phyloP scores from a whole-genome alignment of 495 filamentous ascomycete genomes.

The Immersiella caudata region DNA sequence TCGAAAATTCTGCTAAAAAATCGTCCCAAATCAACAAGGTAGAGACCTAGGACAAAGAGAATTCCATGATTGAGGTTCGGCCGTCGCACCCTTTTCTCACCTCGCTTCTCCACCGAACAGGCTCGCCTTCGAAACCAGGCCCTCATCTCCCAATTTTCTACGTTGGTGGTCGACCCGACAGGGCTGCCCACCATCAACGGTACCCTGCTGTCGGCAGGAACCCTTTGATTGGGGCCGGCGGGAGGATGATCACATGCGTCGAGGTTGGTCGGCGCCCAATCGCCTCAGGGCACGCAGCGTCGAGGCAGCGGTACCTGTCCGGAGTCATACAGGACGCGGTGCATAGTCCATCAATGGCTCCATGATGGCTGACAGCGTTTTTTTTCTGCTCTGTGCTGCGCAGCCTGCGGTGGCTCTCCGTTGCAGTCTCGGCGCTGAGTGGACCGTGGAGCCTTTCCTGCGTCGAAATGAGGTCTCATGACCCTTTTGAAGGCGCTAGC shows the following conservation, averaged over 20 bases:
- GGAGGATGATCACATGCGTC: conserved; percentile 24
- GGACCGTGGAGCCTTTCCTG: conserved; percentile 31
- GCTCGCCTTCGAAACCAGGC: background rate
- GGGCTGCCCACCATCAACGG: background rate
- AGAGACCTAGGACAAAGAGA: background rate
- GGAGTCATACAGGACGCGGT: conserved; percentile 3
- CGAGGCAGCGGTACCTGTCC: conserved; percentile 14
- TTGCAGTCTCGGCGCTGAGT: conserved; percentile 27
- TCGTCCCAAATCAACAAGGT: background rate
- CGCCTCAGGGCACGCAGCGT: conserved; percentile 19
- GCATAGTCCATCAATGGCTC: conserved; percentile 10
- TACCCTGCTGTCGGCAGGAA: background rate
- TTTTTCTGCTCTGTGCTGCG: conserved; percentile 13
- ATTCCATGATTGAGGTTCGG: background rate
- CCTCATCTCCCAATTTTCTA: background rate
- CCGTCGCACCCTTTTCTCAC: background rate
- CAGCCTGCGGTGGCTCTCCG: conserved; percentile 9
- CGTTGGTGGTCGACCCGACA: background rate
- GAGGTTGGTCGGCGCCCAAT: conserved; percentile 17
- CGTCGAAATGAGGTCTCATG: conserved; percentile 36
- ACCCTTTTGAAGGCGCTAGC: conserved; percentile 33
- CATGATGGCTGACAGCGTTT: conserved; percentile 25
- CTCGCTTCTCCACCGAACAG: no score
- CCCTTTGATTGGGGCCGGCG: conserved; percentile 14
- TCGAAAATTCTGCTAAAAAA: background rate